These are phyloP conservation scores for Fonsecaea nubica DNA, from an alignment of 2,329 filamentous ascomycete genomes.

Conservation along the genomic window DNA sequence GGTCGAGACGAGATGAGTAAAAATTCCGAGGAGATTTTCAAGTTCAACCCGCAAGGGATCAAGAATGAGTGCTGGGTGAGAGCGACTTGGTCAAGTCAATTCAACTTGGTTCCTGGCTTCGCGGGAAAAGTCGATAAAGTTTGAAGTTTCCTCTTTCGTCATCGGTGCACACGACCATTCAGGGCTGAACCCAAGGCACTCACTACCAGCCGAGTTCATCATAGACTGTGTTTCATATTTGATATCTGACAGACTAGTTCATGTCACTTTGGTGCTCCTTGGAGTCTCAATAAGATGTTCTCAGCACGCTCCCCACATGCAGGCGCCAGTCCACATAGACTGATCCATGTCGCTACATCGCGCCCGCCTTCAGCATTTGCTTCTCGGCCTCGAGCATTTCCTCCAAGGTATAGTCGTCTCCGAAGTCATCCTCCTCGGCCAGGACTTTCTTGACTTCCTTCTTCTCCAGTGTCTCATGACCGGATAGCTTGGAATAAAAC, in stretches of 20 bases:
- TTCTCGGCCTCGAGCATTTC: conserved; percentile 33
- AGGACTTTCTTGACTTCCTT: conserved; percentile 31
- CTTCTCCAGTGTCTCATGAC: conserved; percentile 63
- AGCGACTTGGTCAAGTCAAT: not conserved
- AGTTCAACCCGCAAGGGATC: not conserved
- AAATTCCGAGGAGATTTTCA: not conserved
- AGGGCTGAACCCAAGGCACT: not conserved
- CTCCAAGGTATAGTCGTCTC: conserved; percentile 42
- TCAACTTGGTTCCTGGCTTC: not conserved
- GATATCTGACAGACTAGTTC: not conserved
- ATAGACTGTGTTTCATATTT: not conserved
- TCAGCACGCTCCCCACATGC: not conserved
- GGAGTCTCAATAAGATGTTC: not conserved
- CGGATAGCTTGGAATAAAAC: conserved; percentile 85
- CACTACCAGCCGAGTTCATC: not conserved
- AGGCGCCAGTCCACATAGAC: not conserved
- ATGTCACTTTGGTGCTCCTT: not conserved
- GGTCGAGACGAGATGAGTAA: not conserved
- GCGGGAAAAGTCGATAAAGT: conserved; percentile 7
- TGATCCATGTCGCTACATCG: not conserved
- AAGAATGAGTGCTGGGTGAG: not conserved
- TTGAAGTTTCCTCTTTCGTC: conserved; percentile 29
- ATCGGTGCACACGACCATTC: conserved; percentile 20
- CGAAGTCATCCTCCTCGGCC: conserved; percentile 55
- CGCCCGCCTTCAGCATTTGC: conserved; percentile 21